A percentile compares a stretch with the other conserved stretches of the same genome.
These are phyloP conservation scores for Arbutus unedo DNA, from an alignment of 148 eudicot genomes.

Conservation along the genomic window DNA sequence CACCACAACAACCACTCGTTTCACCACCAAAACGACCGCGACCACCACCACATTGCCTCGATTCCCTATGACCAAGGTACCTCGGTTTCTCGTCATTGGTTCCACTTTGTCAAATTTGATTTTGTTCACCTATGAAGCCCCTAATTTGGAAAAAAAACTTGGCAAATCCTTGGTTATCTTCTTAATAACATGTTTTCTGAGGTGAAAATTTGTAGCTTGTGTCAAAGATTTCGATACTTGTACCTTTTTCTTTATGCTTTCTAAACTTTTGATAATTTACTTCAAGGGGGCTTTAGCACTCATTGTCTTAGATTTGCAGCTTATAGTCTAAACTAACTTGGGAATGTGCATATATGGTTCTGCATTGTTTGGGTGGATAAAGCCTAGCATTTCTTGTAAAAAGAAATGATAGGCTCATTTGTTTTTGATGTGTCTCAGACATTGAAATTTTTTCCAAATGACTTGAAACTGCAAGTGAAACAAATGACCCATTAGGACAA, in stretches of 20 bases:
- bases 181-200: neutral
- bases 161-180: neutral
- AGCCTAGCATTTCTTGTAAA: slow-evolving; percentile 1
- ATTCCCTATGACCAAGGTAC: no score
- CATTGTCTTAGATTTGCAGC: neutral
- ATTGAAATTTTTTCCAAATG: slow-evolving; percentile 23
- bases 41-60: no score
- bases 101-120: no score
- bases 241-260: neutral
- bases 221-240: neutral
- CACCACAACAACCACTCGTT: no score
- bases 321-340: neutral
- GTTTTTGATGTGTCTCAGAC: neutral
- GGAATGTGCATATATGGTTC: neutral
- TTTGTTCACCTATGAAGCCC: no score
- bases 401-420: slow-evolving; percentile 3
- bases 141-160: neutral
- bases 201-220: neutral
- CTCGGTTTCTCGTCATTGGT: no score
- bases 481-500: slow-evolving; percentile 48
- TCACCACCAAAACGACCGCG: no score
- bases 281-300: neutral
- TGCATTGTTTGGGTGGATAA: slow-evolving; percentile 7
- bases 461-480: slow-evolving; percentile 47
- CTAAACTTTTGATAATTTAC: neutral